A percentile compares a stretch with the other conserved stretches of the same genome.
These are phyloP conservation scores for Aechmea fasciata DNA, from an alignment of 176 grass and related monocot genomes.

Conservation along the genomic window DNA sequence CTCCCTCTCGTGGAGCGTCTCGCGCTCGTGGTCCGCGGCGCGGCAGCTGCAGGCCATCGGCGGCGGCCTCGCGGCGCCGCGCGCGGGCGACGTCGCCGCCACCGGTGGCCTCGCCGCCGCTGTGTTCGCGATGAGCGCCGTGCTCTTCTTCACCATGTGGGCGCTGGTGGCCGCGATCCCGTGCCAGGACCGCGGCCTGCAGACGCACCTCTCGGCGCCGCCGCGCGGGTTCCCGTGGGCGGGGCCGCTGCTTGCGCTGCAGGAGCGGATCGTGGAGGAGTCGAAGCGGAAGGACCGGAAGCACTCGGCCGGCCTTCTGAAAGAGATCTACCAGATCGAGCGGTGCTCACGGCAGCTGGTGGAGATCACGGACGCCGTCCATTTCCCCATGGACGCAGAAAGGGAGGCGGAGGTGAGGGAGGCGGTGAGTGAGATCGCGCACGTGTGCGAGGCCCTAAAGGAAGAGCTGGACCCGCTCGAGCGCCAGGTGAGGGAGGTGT, in stretches of 20 bases:
- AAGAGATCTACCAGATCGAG: slow-evolving; percentile 89
- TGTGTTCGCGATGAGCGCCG: slow-evolving; percentile 50
- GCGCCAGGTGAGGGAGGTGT: slow-evolving; percentile 70
- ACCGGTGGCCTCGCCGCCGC: slow-evolving; percentile 43
- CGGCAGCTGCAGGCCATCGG: slow-evolving; percentile 88
- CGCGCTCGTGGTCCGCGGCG: slow-evolving; percentile 77
- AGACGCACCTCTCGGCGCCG: slow-evolving; percentile 48
- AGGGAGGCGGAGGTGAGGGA: slow-evolving; percentile 55
- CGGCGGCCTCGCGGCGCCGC: slow-evolving; percentile 45
- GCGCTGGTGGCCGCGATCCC: slow-evolving; percentile 67
- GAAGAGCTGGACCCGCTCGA: slow-evolving; percentile 73
- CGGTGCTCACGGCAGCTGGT: slow-evolving; percentile 51
- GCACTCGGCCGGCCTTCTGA: slow-evolving; percentile 60
- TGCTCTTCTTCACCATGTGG: slow-evolving; percentile 58
- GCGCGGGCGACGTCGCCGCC: slow-evolving; percentile 37
- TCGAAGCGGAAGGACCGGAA: slow-evolving; percentile 87
- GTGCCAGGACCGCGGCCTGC: slow-evolving; percentile 85
- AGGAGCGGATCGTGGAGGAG: slow-evolving; percentile 71
- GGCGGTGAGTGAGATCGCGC: slow-evolving; percentile 39
- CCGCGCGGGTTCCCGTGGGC: slow-evolving; percentile 63
- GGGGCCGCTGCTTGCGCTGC: slow-evolving; percentile 24
- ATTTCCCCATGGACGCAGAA: slow-evolving; percentile 46
- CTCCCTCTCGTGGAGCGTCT: slow-evolving; percentile 88
- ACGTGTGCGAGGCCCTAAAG: slow-evolving; percentile 53
- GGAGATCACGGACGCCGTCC: slow-evolving; percentile 48